These are phyloP conservation scores for Jatropha podagrica DNA, from an alignment of 441 rosid genomes.

Conservation along the genomic window DNA sequence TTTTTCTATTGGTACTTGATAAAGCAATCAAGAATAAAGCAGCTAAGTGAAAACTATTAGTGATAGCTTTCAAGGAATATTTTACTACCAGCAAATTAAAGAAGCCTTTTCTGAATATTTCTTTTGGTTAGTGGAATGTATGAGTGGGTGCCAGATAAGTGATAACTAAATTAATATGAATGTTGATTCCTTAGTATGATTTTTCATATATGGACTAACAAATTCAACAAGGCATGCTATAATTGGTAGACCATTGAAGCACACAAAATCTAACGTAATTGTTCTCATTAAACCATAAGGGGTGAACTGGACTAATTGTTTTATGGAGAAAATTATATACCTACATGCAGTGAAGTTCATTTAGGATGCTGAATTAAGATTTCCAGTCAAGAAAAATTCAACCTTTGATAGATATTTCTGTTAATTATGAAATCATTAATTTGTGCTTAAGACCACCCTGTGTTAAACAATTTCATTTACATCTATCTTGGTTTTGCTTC, in stretches of 20 bases:
- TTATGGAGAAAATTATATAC: not conserved
- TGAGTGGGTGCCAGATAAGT: constrained; percentile 1
- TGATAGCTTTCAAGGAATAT: not conserved
- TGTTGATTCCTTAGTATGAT: not conserved
- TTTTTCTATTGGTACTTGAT: not conserved
- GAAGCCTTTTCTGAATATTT: not conserved
- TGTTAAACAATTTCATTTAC: too few species aligned
- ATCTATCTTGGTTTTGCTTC: too few species aligned
- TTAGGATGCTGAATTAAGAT: not conserved
- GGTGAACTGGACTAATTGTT: not conserved
- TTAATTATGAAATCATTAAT: too few species aligned
- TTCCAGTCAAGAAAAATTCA: not conserved
- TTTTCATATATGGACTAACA: not conserved
- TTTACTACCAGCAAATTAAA: not conserved
- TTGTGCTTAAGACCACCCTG: too few species aligned
- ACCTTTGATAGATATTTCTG: not conserved
- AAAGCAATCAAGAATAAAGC: not conserved
- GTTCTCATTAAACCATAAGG: not conserved
- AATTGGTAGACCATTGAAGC: not conserved
- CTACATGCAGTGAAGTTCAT: not conserved
- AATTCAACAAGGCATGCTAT: not conserved
- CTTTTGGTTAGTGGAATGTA: constrained; percentile 1
- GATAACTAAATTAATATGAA: not conserved
- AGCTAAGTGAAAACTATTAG: not conserved
- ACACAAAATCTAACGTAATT: not conserved